Conservation (phyloP, 1,284 basidiomycete species). For the Rhizoctonia solani region DNA sequence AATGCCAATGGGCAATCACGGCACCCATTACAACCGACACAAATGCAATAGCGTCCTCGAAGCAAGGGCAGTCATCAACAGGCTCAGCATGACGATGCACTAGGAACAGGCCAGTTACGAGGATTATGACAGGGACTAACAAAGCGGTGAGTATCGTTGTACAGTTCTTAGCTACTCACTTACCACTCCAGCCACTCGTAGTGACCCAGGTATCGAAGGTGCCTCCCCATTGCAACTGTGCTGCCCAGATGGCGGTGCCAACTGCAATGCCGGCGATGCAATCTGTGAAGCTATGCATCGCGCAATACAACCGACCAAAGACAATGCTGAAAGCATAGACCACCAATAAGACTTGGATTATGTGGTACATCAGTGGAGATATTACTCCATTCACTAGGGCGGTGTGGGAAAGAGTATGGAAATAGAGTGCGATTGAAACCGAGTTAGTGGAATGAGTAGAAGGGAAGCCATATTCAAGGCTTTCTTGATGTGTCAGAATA, state of each 20-base stretch:
- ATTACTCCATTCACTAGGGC: conserved; percentile 46
- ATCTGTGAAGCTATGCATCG: conserved; percentile 88
- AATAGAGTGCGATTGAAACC: conserved; percentile 83
- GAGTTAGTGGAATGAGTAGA: conserved; percentile 95
- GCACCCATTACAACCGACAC: conserved; percentile 81
- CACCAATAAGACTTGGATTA: conserved; percentile 54
- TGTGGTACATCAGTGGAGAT: conserved; percentile 52
- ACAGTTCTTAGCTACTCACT: conserved; percentile 36
- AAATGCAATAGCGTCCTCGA: conserved; percentile 96
- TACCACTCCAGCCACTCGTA: conserved; percentile 61
- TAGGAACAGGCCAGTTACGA: conserved; percentile 69
- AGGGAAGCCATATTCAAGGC: conserved; percentile 89
- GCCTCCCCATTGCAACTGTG: conserved; percentile 50
- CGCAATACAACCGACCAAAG: conserved; percentile 87
- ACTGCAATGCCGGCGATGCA: conserved; percentile 68
- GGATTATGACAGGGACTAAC: conserved; percentile 67
- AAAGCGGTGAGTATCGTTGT: conserved; percentile 8
- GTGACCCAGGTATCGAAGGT: conserved; percentile 48
- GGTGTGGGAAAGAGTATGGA: conserved; percentile 56
- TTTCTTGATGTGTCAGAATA: not conserved
- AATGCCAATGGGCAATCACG: conserved; percentile 69
- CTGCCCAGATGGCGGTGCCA: conserved; percentile 68
- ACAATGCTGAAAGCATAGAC: conserved; percentile 80
- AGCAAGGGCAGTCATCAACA: conserved; percentile 96
- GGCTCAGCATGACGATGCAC: conserved; percentile 91